These are phyloP conservation scores for Cutaneotrichosporon mucoides DNA, from an alignment of 1,284 basidiomycete genomes.

Conservation along the genomic window DNA sequence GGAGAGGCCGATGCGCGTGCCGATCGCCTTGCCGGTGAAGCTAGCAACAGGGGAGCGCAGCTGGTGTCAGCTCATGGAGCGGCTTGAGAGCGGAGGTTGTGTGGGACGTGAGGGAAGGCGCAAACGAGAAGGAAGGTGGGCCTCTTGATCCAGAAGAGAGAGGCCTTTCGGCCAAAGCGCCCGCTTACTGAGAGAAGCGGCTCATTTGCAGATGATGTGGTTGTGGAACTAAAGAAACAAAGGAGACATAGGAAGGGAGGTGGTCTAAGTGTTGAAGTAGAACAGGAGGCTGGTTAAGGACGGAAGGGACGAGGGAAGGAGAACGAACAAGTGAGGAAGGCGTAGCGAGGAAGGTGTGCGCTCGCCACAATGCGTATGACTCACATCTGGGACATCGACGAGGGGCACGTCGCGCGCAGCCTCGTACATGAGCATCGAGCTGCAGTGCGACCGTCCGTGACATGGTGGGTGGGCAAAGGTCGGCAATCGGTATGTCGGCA, in stretches of 20 bases:
- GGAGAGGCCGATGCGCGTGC: slow-evolving; percentile 70
- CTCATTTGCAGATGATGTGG: too few species aligned
- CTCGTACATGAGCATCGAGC: slow-evolving; percentile 41
- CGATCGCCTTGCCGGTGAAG: slow-evolving; percentile 48
- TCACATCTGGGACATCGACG: slow-evolving; percentile 36
- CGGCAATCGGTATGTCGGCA: too few species aligned
- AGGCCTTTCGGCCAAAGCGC: too few species aligned
- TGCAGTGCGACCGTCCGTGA: slow-evolving; percentile 8
- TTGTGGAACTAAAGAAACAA: too few species aligned
- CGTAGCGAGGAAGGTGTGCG: background rate
- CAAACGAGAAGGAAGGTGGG: too few species aligned
- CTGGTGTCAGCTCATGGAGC: slow-evolving; percentile 42
- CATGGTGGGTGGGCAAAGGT: too few species aligned
- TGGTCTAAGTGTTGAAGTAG: background rate
- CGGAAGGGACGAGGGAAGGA: background rate
- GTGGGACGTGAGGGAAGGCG: too few species aligned
- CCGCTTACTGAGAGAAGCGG: too few species aligned
- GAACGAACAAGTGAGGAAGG: background rate
- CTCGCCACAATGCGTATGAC: slow-evolving; percentile 5
- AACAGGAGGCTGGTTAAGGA: background rate
- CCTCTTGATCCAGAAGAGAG: too few species aligned
- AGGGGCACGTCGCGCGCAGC: slow-evolving; percentile 32
- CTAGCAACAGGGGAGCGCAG: slow-evolving; percentile 47
- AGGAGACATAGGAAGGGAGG: too few species aligned
- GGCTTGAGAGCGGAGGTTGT: too few species aligned